phyloP scores from a whole-genome alignment of 169 alveolate genomes.

The Eimeria praecox region DNA sequence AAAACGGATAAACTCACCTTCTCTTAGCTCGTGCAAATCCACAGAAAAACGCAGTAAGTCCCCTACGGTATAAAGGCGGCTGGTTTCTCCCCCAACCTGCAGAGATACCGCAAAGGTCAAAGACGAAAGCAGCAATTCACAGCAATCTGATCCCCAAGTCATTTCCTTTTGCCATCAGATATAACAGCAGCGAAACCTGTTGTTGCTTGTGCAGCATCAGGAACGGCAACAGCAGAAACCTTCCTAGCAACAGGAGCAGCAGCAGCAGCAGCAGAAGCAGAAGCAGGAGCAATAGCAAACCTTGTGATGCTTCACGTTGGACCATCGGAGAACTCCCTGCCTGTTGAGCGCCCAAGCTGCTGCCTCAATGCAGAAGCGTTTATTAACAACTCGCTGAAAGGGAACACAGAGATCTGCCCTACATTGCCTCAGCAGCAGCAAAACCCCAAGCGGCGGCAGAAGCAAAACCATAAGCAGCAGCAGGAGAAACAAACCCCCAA shows the following conservation, averaged over 20 bases:
- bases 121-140: neutral
- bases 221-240: constrained; percentile 17
- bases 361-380: constrained; percentile 66
- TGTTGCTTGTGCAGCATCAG: neutral
- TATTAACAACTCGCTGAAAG: constrained; percentile 59
- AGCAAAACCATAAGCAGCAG: neutral
- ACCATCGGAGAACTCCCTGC: constrained; percentile 79
- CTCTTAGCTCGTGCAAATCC: constrained; percentile 67
- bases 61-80: constrained; percentile 58
- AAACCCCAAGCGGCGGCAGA: neutral
- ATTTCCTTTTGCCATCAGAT: neutral
- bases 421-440: neutral
- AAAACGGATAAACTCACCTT: constrained; percentile 32
- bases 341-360: constrained; percentile 77
- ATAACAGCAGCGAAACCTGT: neutral
- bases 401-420: neutral
- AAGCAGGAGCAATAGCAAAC: constrained; percentile 15
- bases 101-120: neutral
- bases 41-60: constrained; percentile 66
- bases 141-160: neutral
- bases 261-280: neutral
- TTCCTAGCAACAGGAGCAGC: constrained; percentile 1
- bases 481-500: neutral
- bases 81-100: constrained; percentile 35
- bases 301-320: constrained; percentile 74